Percentiles rank a stretch among this genome's conserved stretches.
Evolutionary conservation across 148 eudicot genomes (phyloP).

Genomic region (Limonium bicolor): DNA sequence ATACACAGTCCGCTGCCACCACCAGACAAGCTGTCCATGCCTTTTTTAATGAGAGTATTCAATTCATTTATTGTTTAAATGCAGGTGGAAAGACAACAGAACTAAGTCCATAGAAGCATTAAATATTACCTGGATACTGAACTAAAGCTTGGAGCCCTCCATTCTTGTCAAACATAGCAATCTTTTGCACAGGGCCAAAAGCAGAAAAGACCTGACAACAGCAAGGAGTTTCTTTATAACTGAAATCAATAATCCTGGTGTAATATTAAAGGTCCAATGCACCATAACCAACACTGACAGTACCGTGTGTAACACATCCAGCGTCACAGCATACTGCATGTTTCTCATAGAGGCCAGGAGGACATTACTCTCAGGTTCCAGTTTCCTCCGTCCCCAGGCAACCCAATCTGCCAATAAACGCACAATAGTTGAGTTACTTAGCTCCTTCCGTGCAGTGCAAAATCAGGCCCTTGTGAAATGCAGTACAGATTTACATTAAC

Average conservation of each 20-base stretch:
- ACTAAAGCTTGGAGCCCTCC: constrained; percentile 67
- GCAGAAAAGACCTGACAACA: constrained; percentile 54
- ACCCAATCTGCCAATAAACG: constrained; percentile 8
- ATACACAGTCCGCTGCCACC: too few species aligned
- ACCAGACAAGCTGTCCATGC: too few species aligned
- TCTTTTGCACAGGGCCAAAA: constrained; percentile 69
- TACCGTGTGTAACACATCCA: constrained; percentile 69
- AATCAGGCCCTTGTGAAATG: background rate
- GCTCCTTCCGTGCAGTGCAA: too few species aligned
- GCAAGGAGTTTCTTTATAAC: background rate
- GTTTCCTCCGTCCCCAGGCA: constrained; percentile 61
- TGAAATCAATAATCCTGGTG: background rate
- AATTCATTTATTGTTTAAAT: too few species aligned
- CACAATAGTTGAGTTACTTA: too few species aligned
- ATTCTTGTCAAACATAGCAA: constrained; percentile 80
- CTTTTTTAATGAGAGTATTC: too few species aligned
- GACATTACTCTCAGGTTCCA: constrained; percentile 58
- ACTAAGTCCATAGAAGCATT: too few species aligned
- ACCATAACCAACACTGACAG: too few species aligned
- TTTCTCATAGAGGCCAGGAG: constrained; percentile 75
- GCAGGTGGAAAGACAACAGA: too few species aligned
- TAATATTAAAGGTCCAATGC: too few species aligned
- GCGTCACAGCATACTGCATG: constrained; percentile 69
- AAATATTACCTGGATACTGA: constrained; percentile 52
- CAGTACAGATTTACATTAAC: background rate